Conservation (phyloP, 2,329 filamentous ascomycete species). For the Fusarium sp. region DNA sequence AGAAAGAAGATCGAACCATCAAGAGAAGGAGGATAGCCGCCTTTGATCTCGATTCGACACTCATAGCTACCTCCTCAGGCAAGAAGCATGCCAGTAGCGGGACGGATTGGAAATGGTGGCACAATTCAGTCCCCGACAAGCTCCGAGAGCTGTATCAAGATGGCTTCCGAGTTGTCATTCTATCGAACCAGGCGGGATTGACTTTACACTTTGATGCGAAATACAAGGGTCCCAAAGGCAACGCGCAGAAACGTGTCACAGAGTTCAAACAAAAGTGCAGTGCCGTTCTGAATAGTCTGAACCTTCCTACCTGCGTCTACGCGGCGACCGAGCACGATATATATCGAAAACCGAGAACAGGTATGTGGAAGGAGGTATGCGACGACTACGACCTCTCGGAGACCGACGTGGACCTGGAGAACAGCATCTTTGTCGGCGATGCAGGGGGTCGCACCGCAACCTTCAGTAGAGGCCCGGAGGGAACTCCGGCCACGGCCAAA, state of each 20-base stretch:
- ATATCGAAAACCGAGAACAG: conserved; percentile 86
- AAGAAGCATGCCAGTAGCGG: conserved; percentile 80
- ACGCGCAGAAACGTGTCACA: conserved; percentile 71
- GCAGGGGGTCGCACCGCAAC: conserved; percentile 73
- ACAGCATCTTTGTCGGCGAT: conserved; percentile 91
- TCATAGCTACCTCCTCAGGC: conserved; percentile 84
- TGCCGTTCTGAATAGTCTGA: conserved; percentile 76
- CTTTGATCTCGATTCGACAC: conserved; percentile 87
- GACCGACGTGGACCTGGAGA: conserved; percentile 73
- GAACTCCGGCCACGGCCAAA: conserved; percentile 55
- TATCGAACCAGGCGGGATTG: conserved; percentile 92
- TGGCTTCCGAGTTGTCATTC: conserved; percentile 80
- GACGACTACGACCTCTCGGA: conserved; percentile 71
- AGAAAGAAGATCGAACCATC: conserved; percentile 52
- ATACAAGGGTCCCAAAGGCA: conserved; percentile 70
- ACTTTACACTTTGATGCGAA: conserved; percentile 81
- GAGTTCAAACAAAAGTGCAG: conserved; percentile 88
- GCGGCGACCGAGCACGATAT: conserved; percentile 86
- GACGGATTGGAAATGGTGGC: conserved; percentile 96
- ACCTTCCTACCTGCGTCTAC: conserved; percentile 84
- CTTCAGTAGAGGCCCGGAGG: conserved; percentile 40
- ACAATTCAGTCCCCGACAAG: conserved; percentile 74
- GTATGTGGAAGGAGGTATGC: conserved; percentile 83
- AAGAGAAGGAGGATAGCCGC: conserved; percentile 72
- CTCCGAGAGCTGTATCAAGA: conserved; percentile 77